phyloP scores from a whole-genome alignment of 2,329 filamentous ascomycete species.

The Gliomastix tumulicola region DNA sequence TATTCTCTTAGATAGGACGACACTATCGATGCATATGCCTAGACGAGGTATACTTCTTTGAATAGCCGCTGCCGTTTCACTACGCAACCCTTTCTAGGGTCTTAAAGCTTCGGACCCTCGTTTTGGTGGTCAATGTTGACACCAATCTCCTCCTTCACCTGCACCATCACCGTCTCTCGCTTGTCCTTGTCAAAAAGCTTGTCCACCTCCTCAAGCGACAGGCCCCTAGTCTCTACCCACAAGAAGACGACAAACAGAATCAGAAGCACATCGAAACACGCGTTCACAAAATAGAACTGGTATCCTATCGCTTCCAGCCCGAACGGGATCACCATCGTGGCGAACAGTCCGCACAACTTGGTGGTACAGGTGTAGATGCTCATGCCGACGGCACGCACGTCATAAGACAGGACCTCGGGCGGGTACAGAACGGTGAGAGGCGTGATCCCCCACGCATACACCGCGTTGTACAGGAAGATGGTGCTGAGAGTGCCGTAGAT shows the following conservation, averaged over 20 bases:
- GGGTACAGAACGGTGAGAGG: slow-evolving; percentile 8
- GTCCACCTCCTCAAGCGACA: slow-evolving; percentile 12
- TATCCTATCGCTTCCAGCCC: slow-evolving; percentile 10
- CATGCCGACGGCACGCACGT: slow-evolving; percentile 8
- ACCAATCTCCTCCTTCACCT: too few species aligned
- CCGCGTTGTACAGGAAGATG: slow-evolving; percentile 10
- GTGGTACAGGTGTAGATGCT: slow-evolving; percentile 1
- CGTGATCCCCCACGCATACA: slow-evolving; percentile 9
- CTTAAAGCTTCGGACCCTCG: too few species aligned
- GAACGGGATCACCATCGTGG: slow-evolving; percentile 7
- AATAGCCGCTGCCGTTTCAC: too few species aligned
- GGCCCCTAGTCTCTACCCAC: slow-evolving; percentile 10
- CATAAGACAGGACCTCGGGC: slow-evolving; percentile 10
- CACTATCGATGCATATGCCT: too few species aligned
- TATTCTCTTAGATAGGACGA: too few species aligned
- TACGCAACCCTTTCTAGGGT: too few species aligned
- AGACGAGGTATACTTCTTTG: too few species aligned
- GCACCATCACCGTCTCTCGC: too few species aligned
- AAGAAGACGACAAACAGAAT: slow-evolving; percentile 8
- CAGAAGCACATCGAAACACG: slow-evolving; percentile 4
- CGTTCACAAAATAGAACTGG: slow-evolving; percentile 11
- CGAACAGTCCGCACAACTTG: slow-evolving; percentile 4
- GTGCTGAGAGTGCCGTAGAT: slow-evolving; percentile 8
- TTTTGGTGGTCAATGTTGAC: too few species aligned
- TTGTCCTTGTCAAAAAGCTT: slow-evolving; percentile 9